Evolutionary conservation across 495 filamentous ascomycete genomes (phyloP).

Genomic region (Penicillium simplicissimum): DNA sequence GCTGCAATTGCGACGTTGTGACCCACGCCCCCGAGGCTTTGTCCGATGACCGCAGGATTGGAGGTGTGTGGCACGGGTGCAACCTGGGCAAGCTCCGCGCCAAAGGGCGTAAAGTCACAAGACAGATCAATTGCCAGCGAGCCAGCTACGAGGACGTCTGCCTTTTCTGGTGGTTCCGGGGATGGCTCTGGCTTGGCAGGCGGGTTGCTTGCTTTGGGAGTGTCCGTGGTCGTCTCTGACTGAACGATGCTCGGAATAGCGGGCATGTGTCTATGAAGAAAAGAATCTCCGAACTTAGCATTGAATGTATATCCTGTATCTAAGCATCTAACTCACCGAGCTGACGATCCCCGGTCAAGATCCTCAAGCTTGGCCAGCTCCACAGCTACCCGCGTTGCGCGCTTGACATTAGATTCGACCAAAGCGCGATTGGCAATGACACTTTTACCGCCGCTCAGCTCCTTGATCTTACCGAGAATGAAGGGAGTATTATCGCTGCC

Average conservation of each 20-base stretch:
- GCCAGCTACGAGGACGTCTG: slow-evolving; percentile 82
- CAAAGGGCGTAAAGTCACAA: slow-evolving; percentile 68
- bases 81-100: slow-evolving; percentile 24
- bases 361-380: slow-evolving; percentile 67
- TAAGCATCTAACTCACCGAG: slow-evolving; percentile 43
- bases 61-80: slow-evolving; percentile 73
- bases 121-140: slow-evolving; percentile 85
- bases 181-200: slow-evolving; percentile 7
- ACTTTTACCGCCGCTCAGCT: slow-evolving; percentile 72
- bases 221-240: slow-evolving; percentile 30
- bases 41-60: slow-evolving; percentile 76
- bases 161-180: slow-evolving; percentile 25
- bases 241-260: slow-evolving; percentile 30
- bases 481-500: slow-evolving; percentile 90
- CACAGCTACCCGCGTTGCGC: slow-evolving; percentile 76
- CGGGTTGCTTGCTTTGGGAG: slow-evolving; percentile 16
- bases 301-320: slow-evolving; percentile 21
- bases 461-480: slow-evolving; percentile 76
- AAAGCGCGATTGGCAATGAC: slow-evolving; percentile 75
- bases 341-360: slow-evolving; percentile 27
- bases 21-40: slow-evolving; percentile 91
- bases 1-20: slow-evolving; percentile 85
- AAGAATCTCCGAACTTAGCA: slow-evolving; percentile 40
- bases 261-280: slow-evolving; percentile 45
- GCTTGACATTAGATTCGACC: slow-evolving; percentile 75